Conservation (phyloP, 345 rosid species). For the Capsella bursapastoris region DNA sequence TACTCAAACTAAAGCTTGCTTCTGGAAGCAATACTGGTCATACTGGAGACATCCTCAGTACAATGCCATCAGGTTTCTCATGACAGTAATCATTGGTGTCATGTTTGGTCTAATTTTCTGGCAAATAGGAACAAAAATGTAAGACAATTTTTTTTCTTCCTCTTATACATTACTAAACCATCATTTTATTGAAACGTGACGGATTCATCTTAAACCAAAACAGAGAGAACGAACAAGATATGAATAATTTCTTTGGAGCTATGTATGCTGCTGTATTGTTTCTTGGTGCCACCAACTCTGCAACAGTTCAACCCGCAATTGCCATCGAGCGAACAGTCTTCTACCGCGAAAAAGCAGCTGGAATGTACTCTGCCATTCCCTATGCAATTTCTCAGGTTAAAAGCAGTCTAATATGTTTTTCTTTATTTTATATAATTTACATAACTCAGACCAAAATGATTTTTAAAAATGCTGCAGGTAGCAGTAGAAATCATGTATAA, state of each 20-base stretch:
- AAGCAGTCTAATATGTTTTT: not conserved
- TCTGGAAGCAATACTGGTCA: conserved; percentile 81
- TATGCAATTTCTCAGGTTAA: conserved; percentile 79
- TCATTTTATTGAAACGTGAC: not conserved
- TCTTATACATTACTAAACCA: not conserved
- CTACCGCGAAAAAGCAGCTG: conserved; percentile 82
- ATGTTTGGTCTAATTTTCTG: conserved; percentile 78
- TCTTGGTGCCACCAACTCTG: conserved; percentile 70
- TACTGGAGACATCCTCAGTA: conserved; percentile 80
- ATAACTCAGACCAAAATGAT: not conserved
- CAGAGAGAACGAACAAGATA: conserved; percentile 63
- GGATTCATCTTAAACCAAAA: not conserved
- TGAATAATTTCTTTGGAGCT: conserved; percentile 74
- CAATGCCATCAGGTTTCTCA: conserved; percentile 67
- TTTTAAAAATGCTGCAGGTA: conserved; percentile 53
- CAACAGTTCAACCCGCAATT: conserved; percentile 66
- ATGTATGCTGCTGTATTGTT: conserved; percentile 64
- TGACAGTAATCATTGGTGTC: conserved; percentile 58
- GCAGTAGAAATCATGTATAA: conserved; percentile 67
- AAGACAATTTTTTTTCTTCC: conserved; percentile 15
- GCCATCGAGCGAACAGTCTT: conserved; percentile 74
- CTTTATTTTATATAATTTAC: too few relatives aligned
- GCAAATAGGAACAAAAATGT: conserved; percentile 63
- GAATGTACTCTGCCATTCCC: conserved; percentile 83
- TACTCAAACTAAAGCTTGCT: conserved; percentile 68